Conservation (phyloP, 1,139 yeast species). For the Saccharomyces hybrid region DNA sequence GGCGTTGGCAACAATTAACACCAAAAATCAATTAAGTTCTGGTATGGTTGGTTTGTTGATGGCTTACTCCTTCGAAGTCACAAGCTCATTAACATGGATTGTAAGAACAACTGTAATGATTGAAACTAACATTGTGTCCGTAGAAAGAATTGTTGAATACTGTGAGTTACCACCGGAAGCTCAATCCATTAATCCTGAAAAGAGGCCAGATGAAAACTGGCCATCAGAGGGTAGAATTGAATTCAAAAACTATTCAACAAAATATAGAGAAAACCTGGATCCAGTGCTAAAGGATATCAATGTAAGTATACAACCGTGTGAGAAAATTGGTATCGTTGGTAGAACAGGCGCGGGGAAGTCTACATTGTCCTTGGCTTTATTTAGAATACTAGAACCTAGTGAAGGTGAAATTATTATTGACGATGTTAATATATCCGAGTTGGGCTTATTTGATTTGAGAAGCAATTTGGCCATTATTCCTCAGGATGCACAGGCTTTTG, state of each 20-base stretch:
- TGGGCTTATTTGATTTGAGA: conserved; percentile 47
- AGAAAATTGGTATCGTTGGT: conserved; percentile 76
- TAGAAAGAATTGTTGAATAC: conserved; percentile 69
- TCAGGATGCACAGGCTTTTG: conserved; percentile 61
- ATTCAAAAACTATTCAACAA: conserved; percentile 55
- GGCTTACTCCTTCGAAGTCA: conserved; percentile 63
- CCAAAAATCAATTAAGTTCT: conserved; percentile 46
- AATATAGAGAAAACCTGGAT: conserved; percentile 52
- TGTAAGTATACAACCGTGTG: conserved; percentile 47
- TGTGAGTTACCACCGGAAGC: conserved; percentile 59
- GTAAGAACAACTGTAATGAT: conserved; percentile 65
- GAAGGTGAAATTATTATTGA: conserved; percentile 49
- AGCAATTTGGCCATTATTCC: conserved; percentile 56
- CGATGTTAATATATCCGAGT: conserved; percentile 39
- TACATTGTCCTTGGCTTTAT: conserved; percentile 62
- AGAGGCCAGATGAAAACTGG: conserved; percentile 42
- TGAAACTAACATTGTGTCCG: conserved; percentile 68
- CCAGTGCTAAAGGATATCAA: conserved; percentile 51
- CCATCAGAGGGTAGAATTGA: conserved; percentile 51
- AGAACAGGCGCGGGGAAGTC: conserved; percentile 85
- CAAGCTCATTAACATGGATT: conserved; percentile 51
- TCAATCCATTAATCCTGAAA: conserved; percentile 32
- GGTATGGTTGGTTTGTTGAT: conserved; percentile 70
- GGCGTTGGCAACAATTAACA: conserved; percentile 45
- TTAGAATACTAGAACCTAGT: conserved; percentile 61